A percentile compares a stretch with the other conserved stretches of the same genome.
phyloP scores from a whole-genome alignment of 306 rosid genomes.

The Coriaria nepalensis region DNA sequence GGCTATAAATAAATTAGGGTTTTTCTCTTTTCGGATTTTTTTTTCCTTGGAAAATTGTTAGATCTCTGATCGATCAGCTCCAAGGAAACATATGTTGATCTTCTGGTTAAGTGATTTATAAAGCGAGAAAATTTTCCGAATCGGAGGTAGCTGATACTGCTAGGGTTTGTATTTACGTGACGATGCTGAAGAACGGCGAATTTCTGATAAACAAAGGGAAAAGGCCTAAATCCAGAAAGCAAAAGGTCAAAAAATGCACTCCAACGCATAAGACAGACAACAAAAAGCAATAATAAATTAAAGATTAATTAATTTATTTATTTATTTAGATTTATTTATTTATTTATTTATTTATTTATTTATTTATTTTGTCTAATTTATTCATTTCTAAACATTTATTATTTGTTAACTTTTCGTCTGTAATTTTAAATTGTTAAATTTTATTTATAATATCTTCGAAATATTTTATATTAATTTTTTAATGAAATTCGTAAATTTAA shows the following conservation, averaged over 20 bases:
- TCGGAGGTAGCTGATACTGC: slow-evolving; percentile 14
- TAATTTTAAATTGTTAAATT: too few species aligned
- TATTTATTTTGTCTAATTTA: too few species aligned
- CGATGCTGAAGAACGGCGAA: slow-evolving; percentile 23
- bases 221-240: slow-evolving; percentile 99
- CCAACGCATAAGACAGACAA: slow-evolving; percentile 15
- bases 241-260: slow-evolving; percentile 61
- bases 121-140: slow-evolving; percentile 8
- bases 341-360: too few species aligned
- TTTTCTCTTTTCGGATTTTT: slow-evolving; percentile 4
- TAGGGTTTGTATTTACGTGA: slow-evolving; percentile 44
- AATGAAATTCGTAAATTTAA: too few species aligned
- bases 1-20: slow-evolving; percentile 9
- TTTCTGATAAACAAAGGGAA: slow-evolving; percentile 24
- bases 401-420: too few species aligned
- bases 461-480: too few species aligned
- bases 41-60: slow-evolving; percentile 32
- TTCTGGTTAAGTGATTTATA: slow-evolving; percentile 4
- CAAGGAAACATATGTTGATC: slow-evolving; percentile 1
- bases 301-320: too few species aligned
- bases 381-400: too few species aligned
- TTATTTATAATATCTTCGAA: too few species aligned
- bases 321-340: too few species aligned
- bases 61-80: slow-evolving; percentile 53
- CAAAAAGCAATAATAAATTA: slow-evolving; percentile 4